phyloP scores from a whole-genome alignment of 345 rosid species.

The Geranium brycei region DNA sequence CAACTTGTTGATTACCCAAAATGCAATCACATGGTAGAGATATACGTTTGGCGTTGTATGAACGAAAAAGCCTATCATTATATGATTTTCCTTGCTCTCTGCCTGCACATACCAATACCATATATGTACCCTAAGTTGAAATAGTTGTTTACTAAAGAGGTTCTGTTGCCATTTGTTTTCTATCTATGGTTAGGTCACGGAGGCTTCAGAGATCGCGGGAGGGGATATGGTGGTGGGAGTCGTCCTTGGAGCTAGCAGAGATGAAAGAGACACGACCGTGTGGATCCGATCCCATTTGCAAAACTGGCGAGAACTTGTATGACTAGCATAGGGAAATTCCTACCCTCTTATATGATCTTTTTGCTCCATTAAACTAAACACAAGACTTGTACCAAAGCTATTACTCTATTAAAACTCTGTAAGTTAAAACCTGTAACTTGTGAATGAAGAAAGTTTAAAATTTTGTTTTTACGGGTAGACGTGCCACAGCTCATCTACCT shows the following conservation, averaged over 20 bases:
- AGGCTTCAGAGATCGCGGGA: constrained; percentile 38
- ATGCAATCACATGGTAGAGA: too few relatives aligned
- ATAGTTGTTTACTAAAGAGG: not conserved
- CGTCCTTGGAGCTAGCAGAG: constrained; percentile 21
- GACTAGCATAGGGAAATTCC: not conserved
- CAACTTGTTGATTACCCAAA: too few relatives aligned
- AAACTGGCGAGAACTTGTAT: not conserved
- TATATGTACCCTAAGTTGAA: too few relatives aligned
- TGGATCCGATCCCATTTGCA: not conserved
- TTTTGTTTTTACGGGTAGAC: too few relatives aligned
- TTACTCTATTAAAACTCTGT: too few relatives aligned
- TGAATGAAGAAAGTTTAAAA: not conserved
- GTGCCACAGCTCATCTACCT: too few relatives aligned
- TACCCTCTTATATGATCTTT: not conserved
- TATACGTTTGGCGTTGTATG: too few relatives aligned
- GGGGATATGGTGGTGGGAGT: constrained; percentile 28
- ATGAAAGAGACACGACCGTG: not conserved
- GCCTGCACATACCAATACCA: too few relatives aligned
- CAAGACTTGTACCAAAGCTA: not conserved
- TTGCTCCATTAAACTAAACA: not conserved
- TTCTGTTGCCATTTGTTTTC: not conserved
- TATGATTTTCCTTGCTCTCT: too few relatives aligned
- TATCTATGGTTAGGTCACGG: constrained; percentile 17
- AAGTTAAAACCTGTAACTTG: too few relatives aligned
- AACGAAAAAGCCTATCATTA: too few relatives aligned